phyloP scores from a whole-genome alignment of 176 grass and related monocot species.

The Rhynchospora pubera region DNA sequence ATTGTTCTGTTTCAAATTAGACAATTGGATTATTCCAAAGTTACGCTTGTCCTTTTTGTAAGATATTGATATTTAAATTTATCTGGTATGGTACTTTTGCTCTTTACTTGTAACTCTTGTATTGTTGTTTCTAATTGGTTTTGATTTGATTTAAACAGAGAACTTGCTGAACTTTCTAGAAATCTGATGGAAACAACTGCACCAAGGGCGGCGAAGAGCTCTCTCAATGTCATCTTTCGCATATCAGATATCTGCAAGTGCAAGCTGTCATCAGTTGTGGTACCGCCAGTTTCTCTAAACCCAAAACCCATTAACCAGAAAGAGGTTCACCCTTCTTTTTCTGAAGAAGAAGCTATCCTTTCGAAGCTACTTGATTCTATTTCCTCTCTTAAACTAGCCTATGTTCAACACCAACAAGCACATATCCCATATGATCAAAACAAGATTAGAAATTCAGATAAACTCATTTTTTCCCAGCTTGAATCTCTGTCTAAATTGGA shows the following conservation, averaged over 20 bases:
- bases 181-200: conserved; percentile 40
- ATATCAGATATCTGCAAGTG: conserved; percentile 86
- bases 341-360: conserved; percentile 36
- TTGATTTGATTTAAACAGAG: conserved; percentile 13
- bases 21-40: conserved; percentile 25
- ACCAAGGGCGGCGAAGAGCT: conserved; percentile 32
- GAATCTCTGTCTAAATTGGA: conserved; percentile 39
- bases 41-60: conserved; percentile 2
- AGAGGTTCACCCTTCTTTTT: conserved; percentile 25
- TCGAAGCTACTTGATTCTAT: conserved; percentile 48
- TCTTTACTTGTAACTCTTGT: neutral
- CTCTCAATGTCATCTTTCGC: conserved; percentile 29
- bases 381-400: conserved; percentile 54
- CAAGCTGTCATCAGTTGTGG: conserved; percentile 54
- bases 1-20: neutral
- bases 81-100: neutral
- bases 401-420: conserved; percentile 61
- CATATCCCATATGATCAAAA: conserved; percentile 49
- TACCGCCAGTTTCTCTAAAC: conserved; percentile 12
- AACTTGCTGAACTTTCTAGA: conserved; percentile 6
- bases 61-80: neutral
- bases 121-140: neutral
- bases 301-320: conserved; percentile 31
- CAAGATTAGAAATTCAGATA: conserved; percentile 31
- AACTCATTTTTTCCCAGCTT: conserved; percentile 43